Percentiles rank a stretch among this genome's conserved stretches.
phyloP scores from a whole-genome alignment of 2,329 filamentous ascomycete genomes.

The Dichotomopilus funicola region DNA sequence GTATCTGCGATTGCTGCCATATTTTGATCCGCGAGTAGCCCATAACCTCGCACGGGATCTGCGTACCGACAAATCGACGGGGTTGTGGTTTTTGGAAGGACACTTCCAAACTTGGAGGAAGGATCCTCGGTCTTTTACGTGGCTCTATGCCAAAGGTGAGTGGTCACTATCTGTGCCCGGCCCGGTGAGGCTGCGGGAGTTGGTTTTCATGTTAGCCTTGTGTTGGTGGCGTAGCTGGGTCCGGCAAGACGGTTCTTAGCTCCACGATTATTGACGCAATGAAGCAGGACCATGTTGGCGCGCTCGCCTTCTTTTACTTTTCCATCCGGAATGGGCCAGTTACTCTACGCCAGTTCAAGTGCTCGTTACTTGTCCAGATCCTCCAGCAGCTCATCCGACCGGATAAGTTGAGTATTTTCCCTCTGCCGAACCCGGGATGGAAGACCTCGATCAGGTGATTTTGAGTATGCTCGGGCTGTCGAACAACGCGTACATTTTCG shows the following conservation, averaged over 20 bases:
- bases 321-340: background rate
- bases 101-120: background rate
- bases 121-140: background rate
- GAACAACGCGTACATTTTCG: background rate
- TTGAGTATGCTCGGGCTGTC: background rate
- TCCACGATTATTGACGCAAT: background rate
- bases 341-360: background rate
- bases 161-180: background rate
- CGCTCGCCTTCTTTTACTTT: background rate
- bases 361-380: background rate
- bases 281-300: background rate
- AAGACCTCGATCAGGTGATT: background rate
- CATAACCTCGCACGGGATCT: background rate
- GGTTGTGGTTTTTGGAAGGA: background rate
- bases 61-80: background rate
- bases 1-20: background rate
- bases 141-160: background rate
- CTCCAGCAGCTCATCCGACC: background rate
- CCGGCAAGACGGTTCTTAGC: background rate
- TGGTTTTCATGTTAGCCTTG: background rate
- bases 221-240: background rate
- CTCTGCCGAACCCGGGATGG: background rate
- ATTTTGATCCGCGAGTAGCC: background rate
- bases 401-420: background rate
- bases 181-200: too few relatives aligned